These are phyloP conservation scores for Penicillium sp. DNA, from an alignment of 2,329 filamentous ascomycete genomes.

Conservation along the genomic window DNA sequence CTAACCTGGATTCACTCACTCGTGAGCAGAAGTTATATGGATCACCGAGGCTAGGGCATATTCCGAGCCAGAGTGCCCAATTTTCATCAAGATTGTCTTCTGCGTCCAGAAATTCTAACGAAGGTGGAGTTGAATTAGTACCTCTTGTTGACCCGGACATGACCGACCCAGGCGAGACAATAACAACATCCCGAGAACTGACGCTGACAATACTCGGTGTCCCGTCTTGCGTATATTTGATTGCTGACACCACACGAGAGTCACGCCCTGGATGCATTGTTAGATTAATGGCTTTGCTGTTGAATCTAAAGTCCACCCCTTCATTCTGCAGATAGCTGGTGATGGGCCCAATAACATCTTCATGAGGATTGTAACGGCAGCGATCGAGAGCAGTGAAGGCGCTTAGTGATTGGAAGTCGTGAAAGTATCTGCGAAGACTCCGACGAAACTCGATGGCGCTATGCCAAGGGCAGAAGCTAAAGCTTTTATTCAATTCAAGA, in stretches of 20 bases:
- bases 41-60: slow-evolving; percentile 41
- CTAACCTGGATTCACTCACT: slow-evolving; percentile 39
- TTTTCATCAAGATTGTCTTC: slow-evolving; percentile 34
- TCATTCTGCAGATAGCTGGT: slow-evolving; percentile 9
- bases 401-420: slow-evolving; percentile 10
- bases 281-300: slow-evolving; percentile 10
- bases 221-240: not conserved
- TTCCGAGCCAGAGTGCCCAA: slow-evolving; percentile 47
- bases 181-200: slow-evolving; percentile 11
- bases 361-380: slow-evolving; percentile 16
- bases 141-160: slow-evolving; percentile 14
- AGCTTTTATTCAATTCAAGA: slow-evolving; percentile 1
- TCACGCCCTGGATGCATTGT: not conserved
- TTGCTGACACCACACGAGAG: not conserved
- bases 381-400: slow-evolving; percentile 16
- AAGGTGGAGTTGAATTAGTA: slow-evolving; percentile 9
- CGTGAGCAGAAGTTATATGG: slow-evolving; percentile 46
- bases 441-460: slow-evolving; percentile 20
- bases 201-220: not conserved
- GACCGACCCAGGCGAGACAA: slow-evolving; percentile 14
- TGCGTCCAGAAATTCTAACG: not conserved
- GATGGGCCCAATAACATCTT: slow-evolving; percentile 14
- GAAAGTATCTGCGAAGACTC: slow-evolving; percentile 2
- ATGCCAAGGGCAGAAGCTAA: slow-evolving; percentile 22
- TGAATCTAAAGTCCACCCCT: slow-evolving; percentile 16